Percentiles rank a stretch among this genome's conserved stretches.
These are phyloP conservation scores for Umbilicus rupestris DNA, from an alignment of 164 flowering plant species.

Conservation along the genomic window DNA sequence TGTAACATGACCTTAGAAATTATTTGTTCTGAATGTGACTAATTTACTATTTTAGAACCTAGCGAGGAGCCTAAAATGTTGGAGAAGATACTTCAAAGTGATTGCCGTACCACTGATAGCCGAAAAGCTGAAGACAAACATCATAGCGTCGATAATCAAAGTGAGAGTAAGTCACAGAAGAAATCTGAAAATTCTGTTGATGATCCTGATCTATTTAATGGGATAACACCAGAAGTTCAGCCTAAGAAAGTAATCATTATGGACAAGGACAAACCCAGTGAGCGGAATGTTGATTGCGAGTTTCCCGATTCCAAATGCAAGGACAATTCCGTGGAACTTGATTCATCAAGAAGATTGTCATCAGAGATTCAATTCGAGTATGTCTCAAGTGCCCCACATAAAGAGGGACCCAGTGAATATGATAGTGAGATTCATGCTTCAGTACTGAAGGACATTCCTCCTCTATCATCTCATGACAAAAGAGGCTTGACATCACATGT, in stretches of 20 bases:
- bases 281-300: neutral
- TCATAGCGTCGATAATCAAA: neutral
- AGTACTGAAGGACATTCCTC: neutral
- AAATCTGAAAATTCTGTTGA: neutral
- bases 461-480: neutral
- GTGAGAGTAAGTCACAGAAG: neutral
- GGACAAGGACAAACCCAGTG: neutral
- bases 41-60: neutral
- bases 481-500: neutral
- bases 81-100: neutral
- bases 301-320: neutral
- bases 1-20: neutral
- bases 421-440: neutral
- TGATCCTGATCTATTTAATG: neutral
- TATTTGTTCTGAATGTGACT: neutral
- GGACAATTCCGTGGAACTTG: neutral
- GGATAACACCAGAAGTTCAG: neutral
- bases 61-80: neutral
- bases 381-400: neutral
- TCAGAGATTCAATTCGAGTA: neutral
- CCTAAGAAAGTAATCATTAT: neutral
- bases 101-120: neutral
- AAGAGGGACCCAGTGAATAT: neutral
- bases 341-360: neutral
- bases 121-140: neutral